A percentile compares a stretch with the other conserved stretches of the same genome.
Evolutionary conservation across 2,329 filamentous ascomycete species (phyloP).

Genomic region (Didymella lethalis): DNA sequence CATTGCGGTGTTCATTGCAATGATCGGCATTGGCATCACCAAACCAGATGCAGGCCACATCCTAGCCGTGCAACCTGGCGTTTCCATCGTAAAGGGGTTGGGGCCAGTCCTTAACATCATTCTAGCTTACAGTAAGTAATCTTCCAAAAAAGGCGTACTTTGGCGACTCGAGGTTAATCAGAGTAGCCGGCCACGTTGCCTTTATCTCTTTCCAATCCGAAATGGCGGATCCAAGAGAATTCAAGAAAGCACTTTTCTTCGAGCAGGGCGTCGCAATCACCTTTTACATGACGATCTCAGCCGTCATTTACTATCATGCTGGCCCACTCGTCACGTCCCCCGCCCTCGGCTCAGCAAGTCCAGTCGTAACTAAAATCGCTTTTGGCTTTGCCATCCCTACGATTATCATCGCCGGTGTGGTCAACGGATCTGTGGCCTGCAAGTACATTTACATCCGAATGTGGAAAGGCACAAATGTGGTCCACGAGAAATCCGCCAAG

Average conservation of each 20-base stretch:
- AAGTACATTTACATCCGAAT: conserved; percentile 72
- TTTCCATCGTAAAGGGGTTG: conserved; percentile 37
- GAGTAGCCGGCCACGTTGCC: conserved; percentile 65
- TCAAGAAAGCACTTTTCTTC: conserved; percentile 68
- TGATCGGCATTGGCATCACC: conserved; percentile 68
- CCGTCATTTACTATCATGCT: conserved; percentile 73
- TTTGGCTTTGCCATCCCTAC: conserved; percentile 75
- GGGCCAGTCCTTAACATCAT: conserved; percentile 66
- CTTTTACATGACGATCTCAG: conserved; percentile 71
- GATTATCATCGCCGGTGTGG: conserved; percentile 74
- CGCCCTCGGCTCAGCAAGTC: conserved; percentile 69
- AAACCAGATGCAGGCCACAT: conserved; percentile 50
- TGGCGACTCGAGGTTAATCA: not conserved
- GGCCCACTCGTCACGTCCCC: conserved; percentile 69
- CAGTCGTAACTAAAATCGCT: conserved; percentile 67
- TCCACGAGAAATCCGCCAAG: conserved; percentile 35
- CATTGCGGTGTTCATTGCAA: conserved; percentile 69
- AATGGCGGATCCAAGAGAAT: conserved; percentile 67
- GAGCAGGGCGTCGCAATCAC: conserved; percentile 66
- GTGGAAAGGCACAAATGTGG: conserved; percentile 64
- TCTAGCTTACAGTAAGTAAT: conserved; percentile 68
- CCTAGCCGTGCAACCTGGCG: conserved; percentile 31
- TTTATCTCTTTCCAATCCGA: conserved; percentile 74
- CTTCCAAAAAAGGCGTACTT: not conserved
- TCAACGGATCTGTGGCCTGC: conserved; percentile 71